Evolutionary conservation across 148 eudicot genomes (phyloP).

Genomic region (Silene conica): DNA sequence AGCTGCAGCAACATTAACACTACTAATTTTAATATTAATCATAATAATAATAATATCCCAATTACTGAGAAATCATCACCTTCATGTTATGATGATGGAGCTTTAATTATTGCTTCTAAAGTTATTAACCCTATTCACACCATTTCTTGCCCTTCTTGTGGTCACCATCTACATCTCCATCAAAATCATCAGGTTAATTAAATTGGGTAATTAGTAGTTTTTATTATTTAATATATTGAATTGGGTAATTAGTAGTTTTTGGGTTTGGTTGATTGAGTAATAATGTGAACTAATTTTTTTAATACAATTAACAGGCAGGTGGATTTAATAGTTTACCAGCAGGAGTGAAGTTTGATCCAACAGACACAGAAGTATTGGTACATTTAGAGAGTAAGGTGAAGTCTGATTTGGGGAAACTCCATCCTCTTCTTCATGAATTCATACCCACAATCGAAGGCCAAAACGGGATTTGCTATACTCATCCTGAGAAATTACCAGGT

Average conservation of each 20-base stretch:
- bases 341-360: slow-evolving; percentile 94
- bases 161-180: slow-evolving; percentile 47
- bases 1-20: slow-evolving; percentile 6
- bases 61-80: slow-evolving; percentile 13
- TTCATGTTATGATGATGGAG: slow-evolving; percentile 4
- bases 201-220: neutral
- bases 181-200: slow-evolving; percentile 22
- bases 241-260: neutral
- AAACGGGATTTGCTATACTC: slow-evolving; percentile 90
- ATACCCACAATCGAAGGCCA: slow-evolving; percentile 85
- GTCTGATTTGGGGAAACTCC: slow-evolving; percentile 46
- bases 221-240: too few species aligned
- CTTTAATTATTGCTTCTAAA: neutral
- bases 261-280: too few species aligned
- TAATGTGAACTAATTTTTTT: too few species aligned
- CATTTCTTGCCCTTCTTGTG: slow-evolving; percentile 78
- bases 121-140: slow-evolving; percentile 18
- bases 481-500: slow-evolving; percentile 96
- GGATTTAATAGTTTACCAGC: slow-evolving; percentile 76
- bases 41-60: slow-evolving; percentile 2
- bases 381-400: slow-evolving; percentile 79
- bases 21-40: neutral
- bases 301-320: too few species aligned
- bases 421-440: slow-evolving; percentile 79
- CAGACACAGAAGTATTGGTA: slow-evolving; percentile 69